These are phyloP conservation scores for Pichiaceae sp. DNA, from an alignment of 1,139 yeast species.

Conservation along the genomic window DNA sequence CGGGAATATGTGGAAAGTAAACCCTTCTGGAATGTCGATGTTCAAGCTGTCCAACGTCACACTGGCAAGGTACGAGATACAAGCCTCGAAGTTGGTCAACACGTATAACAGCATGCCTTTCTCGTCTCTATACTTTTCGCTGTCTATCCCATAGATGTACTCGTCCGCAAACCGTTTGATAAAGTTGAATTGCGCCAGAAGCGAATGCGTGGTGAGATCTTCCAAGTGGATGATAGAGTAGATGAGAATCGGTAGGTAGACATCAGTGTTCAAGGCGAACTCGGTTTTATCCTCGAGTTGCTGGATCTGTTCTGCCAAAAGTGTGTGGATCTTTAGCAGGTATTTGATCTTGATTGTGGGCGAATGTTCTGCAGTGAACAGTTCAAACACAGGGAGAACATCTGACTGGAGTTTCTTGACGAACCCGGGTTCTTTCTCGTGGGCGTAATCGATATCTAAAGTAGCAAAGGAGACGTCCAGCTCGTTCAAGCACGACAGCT, in stretches of 20 bases:
- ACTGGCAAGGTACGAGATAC: conserved; percentile 44
- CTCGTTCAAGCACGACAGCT: conserved; percentile 17
- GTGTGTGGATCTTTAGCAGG: conserved; percentile 29
- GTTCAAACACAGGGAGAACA: conserved; percentile 22
- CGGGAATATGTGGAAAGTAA: conserved; percentile 3
- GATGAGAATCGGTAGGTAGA: conserved; percentile 47
- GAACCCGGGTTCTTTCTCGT: conserved; percentile 16
- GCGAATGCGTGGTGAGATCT: conserved; percentile 29
- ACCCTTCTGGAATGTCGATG: conserved; percentile 10
- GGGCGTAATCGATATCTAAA: conserved; percentile 21
- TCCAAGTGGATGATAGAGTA: conserved; percentile 37
- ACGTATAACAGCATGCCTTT: conserved; percentile 49
- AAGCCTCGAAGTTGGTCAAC: conserved; percentile 58
- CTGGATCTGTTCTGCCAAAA: conserved; percentile 13
- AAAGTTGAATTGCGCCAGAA: conserved; percentile 43
- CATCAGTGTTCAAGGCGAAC: conserved; percentile 33
- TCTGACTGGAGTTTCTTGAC: conserved; percentile 10
- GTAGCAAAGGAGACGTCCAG: conserved; percentile 16
- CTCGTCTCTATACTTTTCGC: conserved; percentile 14
- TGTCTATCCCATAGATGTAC: conserved; percentile 21
- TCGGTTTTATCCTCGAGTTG: conserved; percentile 22
- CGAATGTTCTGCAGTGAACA: conserved; percentile 26
- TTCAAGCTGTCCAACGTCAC: conserved; percentile 33
- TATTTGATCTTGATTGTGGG: conserved; percentile 33
- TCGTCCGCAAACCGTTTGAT: conserved; percentile 50